Evolutionary conservation across 2,329 filamentous ascomycete genomes (phyloP).

Genomic region (Neurospora sp.): DNA sequence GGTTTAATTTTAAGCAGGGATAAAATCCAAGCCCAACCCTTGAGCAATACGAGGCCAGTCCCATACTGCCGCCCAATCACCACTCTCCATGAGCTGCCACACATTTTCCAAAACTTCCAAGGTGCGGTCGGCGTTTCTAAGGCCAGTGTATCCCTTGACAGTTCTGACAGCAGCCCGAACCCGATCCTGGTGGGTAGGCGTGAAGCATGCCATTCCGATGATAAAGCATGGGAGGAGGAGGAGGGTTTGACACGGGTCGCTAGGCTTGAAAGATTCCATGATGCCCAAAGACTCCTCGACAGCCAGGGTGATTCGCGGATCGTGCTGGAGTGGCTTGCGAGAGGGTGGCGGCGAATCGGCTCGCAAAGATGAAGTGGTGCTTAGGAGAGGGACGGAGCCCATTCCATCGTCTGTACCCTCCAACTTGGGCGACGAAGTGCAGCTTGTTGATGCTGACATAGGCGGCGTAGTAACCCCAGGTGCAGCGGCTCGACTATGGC

Average conservation of each 20-base stretch:
- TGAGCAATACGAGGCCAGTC: conserved; percentile 52
- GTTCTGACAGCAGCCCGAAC: conserved; percentile 38
- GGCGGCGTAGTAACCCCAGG: conserved; percentile 20
- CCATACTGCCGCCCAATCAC: conserved; percentile 50
- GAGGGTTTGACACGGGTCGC: conserved; percentile 49
- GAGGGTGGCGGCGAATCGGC: conserved; percentile 36
- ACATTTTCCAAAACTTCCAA: conserved; percentile 45
- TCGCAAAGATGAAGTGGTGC: conserved; percentile 10
- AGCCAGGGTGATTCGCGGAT: conserved; percentile 40
- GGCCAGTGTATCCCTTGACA: conserved; percentile 48
- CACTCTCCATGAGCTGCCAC: conserved; percentile 48
- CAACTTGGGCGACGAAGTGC: conserved; percentile 25
- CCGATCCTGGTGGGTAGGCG: conserved; percentile 39
- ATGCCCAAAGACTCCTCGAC: conserved; percentile 48
- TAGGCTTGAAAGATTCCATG: conserved; percentile 43
- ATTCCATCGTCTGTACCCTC: background rate
- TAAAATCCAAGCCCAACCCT: conserved; percentile 44
- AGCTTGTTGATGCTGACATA: conserved; percentile 22
- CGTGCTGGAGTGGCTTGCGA: conserved; percentile 37
- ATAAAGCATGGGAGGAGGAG: conserved; percentile 51
- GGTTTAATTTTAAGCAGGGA: conserved; percentile 31
- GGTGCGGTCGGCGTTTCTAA: conserved; percentile 47
- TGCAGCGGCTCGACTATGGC: conserved; percentile 10
- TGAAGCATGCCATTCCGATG: conserved; percentile 50
- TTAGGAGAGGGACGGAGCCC: conserved; percentile 11